These are phyloP conservation scores for Quercus phellos DNA, from an alignment of 331 rosid genomes.

Conservation along the genomic window DNA sequence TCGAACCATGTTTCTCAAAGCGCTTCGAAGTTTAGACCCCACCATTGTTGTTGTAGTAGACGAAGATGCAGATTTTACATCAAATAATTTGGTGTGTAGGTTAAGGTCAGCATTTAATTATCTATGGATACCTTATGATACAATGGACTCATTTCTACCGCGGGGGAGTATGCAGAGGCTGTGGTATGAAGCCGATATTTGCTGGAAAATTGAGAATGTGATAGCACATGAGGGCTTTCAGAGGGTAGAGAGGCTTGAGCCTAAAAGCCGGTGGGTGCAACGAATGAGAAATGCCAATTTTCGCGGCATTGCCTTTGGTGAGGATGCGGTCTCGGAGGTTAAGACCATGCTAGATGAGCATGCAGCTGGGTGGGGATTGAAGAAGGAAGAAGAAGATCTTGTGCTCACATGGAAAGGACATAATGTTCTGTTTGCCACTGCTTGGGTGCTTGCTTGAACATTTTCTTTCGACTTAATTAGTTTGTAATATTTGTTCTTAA, in stretches of 20 bases:
- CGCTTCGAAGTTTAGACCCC: constrained; percentile 59
- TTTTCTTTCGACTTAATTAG: background rate
- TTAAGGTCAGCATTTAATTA: constrained; percentile 77
- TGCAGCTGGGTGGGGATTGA: constrained; percentile 94
- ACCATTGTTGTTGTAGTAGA: constrained; percentile 63
- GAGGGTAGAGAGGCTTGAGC: constrained; percentile 71
- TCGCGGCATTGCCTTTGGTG: constrained; percentile 49
- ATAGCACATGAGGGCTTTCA: constrained; percentile 73
- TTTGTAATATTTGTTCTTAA: background rate
- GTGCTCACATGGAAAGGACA: constrained; percentile 97
- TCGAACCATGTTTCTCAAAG: constrained; percentile 59
- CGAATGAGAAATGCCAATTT: constrained; percentile 61
- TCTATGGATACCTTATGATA: constrained; percentile 90
- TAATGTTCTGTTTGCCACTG: constrained; percentile 81
- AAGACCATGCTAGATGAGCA: constrained; percentile 85
- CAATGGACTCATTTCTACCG: constrained; percentile 68
- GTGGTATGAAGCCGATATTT: constrained; percentile 79
- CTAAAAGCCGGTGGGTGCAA: constrained; percentile 57
- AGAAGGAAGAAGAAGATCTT: constrained; percentile 73
- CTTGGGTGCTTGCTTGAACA: constrained; percentile 64
- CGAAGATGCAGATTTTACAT: constrained; percentile 84
- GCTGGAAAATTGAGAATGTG: constrained; percentile 90
- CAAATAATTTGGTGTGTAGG: constrained; percentile 50
- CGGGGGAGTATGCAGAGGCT: constrained; percentile 72
- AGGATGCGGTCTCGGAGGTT: constrained; percentile 64